These are phyloP conservation scores for Rhynchosporium secalis DNA, from an alignment of 2,329 filamentous ascomycete genomes.

Conservation along the genomic window DNA sequence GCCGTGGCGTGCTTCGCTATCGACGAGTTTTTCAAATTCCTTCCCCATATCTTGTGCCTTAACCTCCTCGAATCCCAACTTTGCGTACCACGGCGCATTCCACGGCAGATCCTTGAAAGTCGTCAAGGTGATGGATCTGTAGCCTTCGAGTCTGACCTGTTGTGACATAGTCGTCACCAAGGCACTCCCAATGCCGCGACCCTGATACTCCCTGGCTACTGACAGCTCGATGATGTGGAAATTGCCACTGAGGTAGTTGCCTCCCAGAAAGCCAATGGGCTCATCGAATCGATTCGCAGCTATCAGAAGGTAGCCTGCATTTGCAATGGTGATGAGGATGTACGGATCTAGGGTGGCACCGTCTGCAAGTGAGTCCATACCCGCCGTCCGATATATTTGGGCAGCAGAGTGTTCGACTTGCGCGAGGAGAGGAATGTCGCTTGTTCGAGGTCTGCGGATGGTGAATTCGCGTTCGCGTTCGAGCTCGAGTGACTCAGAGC, in stretches of 20 bases:
- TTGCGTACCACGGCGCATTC: conserved; percentile 39
- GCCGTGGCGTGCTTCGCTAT: conserved; percentile 33
- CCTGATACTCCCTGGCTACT: conserved; percentile 34
- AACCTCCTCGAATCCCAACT: conserved; percentile 35
- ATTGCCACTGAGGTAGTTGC: conserved; percentile 33
- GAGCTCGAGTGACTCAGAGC: conserved; percentile 29
- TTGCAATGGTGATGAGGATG: conserved; percentile 28
- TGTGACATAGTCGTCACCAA: conserved; percentile 36
- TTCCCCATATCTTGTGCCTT: conserved; percentile 30
- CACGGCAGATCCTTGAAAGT: conserved; percentile 36
- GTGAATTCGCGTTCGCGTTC: conserved; percentile 25
- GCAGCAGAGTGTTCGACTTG: conserved; percentile 38
- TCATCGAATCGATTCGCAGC: conserved; percentile 33
- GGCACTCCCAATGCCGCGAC: conserved; percentile 36
- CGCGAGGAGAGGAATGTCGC: conserved; percentile 36
- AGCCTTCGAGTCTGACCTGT: conserved; percentile 33
- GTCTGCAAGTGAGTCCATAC: conserved; percentile 31
- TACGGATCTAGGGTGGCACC: conserved; percentile 31
- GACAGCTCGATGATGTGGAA: conserved; percentile 39
- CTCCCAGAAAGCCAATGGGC: conserved; percentile 37
- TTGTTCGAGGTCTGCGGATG: conserved; percentile 32
- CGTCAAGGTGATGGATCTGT: conserved; percentile 35
- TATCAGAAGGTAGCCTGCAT: conserved; percentile 36
- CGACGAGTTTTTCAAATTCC: conserved; percentile 32
- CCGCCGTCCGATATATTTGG: conserved; percentile 32